Base-by-base conservation (phyloP, 2,329 filamentous ascomycete genomes). In the Capronia americana region DNA sequence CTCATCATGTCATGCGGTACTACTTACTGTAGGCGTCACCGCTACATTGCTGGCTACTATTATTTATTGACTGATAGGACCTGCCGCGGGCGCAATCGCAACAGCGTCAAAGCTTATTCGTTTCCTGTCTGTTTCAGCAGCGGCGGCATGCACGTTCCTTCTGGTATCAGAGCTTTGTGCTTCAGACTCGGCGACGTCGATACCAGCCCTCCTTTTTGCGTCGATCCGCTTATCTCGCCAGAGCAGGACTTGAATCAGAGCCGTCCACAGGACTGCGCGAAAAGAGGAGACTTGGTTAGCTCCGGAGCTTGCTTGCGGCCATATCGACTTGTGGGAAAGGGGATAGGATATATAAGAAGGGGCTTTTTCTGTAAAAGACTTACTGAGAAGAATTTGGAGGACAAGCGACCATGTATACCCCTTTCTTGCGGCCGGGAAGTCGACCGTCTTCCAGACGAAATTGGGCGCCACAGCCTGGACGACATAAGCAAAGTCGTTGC, bases 361-460 rank as follows among this genome's bases (percentile, higher is more conserved):
- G 38, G 34, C 12, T 50, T 53, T 50, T n/a, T n/a, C n/a, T n/a
- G n/a, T n/a, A n/a, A n/a, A n/a, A n/a, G n/a, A 63, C 76, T 74
- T 70, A 79, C 78, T 72, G 1, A 78, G 70, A 2, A 79, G 66
- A 6, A 76, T 46, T 55, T 78, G 75, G 4, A 80, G 63, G 0
- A 77, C 68, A 20, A 79, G 76, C 0, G 73, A 75, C 75, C 75
- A 80, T 0, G 74, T 69, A 60, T 80, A 80, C 4, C 79, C 79
- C 30, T 77, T 78, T 14, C 65, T 71, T 0, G 78, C 78, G 0
- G 72, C 73, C 0, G 79, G 79, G 34, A 79, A 80, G 4, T 76
- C 76, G 0, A 76, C 77, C 0, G 78, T 80, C 59, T 80, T 79
- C 79, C 79, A 80, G 1, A 80, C 75, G 56, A 80, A 80, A 57